A percentile compares a stretch with the other conserved stretches of the same genome.
These are phyloP conservation scores for Fusarium hainanense DNA, from an alignment of 2,329 filamentous ascomycete species.

Conservation along the genomic window DNA sequence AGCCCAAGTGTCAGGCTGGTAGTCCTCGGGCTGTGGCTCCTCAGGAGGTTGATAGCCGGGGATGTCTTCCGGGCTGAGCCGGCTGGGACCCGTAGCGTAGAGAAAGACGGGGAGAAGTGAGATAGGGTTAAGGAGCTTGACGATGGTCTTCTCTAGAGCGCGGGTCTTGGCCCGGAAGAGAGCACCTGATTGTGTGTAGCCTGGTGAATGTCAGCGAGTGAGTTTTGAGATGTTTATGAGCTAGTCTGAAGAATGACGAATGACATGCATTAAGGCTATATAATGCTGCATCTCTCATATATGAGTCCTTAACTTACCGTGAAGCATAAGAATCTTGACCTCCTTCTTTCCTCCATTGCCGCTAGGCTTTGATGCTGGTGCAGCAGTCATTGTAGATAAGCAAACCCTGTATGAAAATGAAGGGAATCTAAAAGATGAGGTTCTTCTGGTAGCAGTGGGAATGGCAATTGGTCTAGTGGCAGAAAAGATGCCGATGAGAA, in stretches of 20 bases:
- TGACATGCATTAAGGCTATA: neutral
- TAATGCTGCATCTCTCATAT: neutral
- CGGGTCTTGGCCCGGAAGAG: constrained; percentile 90
- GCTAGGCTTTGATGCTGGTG: constrained; percentile 42
- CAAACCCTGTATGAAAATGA: constrained; percentile 8
- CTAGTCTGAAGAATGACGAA: constrained; percentile 3
- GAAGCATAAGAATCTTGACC: constrained; percentile 80
- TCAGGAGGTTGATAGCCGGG: constrained; percentile 70
- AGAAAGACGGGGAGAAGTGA: constrained; percentile 65
- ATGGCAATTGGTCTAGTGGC: constrained; percentile 29
- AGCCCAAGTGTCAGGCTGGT: constrained; percentile 75
- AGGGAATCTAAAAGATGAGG: constrained; percentile 14
- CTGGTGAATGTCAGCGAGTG: constrained; percentile 52
- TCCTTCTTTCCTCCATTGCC: constrained; percentile 57
- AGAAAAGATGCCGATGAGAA: constrained; percentile 26
- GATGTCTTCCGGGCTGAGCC: constrained; percentile 72
- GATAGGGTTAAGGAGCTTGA: constrained; percentile 75
- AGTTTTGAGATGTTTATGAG: constrained; percentile 9
- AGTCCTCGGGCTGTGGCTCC: constrained; percentile 57
- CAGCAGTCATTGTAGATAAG: constrained; percentile 46
- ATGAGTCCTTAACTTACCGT: constrained; percentile 61
- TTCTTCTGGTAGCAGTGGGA: constrained; percentile 16
- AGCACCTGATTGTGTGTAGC: constrained; percentile 90
- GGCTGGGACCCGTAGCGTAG: constrained; percentile 77
- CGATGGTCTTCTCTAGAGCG: constrained; percentile 82